Conservation (phyloP, 805 yeast species). For the Sugiyamaella smithiae region DNA sequence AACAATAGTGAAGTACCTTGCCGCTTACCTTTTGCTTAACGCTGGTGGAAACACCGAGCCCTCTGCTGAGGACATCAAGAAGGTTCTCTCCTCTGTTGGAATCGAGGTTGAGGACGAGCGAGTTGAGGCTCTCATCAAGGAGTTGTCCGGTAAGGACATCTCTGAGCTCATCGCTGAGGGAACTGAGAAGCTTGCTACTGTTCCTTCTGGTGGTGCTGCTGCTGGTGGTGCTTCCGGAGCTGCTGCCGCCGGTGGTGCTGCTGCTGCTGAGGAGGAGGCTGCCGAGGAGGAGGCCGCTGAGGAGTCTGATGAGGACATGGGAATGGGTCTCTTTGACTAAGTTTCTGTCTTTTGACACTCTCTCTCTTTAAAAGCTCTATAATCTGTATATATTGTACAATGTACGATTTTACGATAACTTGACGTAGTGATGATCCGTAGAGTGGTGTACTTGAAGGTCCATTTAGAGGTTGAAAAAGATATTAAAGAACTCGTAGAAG, state of each 20-base stretch:
- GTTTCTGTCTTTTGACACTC: slow-evolving; percentile 17
- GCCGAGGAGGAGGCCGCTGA: slow-evolving; percentile 62
- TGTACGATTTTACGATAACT: slow-evolving; percentile 1
- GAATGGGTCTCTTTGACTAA: slow-evolving; percentile 94
- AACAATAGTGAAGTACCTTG: slow-evolving; percentile 87
- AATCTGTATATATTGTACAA: slow-evolving; percentile 1
- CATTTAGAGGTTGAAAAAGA: too few relatives aligned
- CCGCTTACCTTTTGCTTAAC: slow-evolving; percentile 97
- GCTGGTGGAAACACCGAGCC: slow-evolving; percentile 96
- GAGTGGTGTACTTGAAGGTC: too few relatives aligned
- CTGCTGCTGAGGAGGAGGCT: slow-evolving; percentile 68
- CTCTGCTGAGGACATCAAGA: slow-evolving; percentile 85
- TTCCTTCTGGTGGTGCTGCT: slow-evolving; percentile 98
- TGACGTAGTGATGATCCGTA: too few relatives aligned
- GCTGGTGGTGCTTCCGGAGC: slow-evolving; percentile 70
- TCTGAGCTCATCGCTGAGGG: slow-evolving; percentile 92
- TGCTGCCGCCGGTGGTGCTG: slow-evolving; percentile 67
- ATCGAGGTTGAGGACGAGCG: slow-evolving; percentile 91
- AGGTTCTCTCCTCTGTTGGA: slow-evolving; percentile 91
- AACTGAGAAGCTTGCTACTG: slow-evolving; percentile 92
- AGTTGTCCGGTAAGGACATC: slow-evolving; percentile 91
- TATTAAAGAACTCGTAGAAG: too few relatives aligned
- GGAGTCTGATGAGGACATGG: slow-evolving; percentile 39
- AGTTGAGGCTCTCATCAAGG: slow-evolving; percentile 72
- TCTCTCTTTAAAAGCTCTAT: too few relatives aligned